A percentile compares a stretch with the other conserved stretches of the same genome.
Evolutionary conservation across 495 filamentous ascomycete genomes (phyloP).

Genomic region (Podospora pseudopauciseta): DNA sequence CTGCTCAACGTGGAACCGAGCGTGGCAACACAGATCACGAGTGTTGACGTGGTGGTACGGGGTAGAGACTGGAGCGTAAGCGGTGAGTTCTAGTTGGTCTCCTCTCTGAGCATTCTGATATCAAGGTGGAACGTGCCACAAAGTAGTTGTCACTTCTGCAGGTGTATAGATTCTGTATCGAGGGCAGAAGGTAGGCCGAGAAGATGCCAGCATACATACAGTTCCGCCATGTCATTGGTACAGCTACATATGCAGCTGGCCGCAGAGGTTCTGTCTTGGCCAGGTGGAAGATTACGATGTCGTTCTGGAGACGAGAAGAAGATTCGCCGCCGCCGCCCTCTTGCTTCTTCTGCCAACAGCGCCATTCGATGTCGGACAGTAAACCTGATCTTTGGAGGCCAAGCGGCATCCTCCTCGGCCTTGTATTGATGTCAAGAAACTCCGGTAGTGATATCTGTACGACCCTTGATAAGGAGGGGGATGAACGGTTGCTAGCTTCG

Average conservation of each 20-base stretch:
- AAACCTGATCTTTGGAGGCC: too few relatives aligned
- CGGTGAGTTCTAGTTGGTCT: background rate
- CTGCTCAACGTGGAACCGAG: background rate
- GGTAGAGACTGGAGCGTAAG: background rate
- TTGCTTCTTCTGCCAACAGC: background rate
- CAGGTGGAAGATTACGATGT: background rate
- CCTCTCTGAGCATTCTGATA: background rate
- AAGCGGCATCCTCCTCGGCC: too few relatives aligned
- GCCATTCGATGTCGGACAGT: background rate
- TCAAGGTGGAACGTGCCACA: background rate
- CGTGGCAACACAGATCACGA: background rate
- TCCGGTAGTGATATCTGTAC: too few relatives aligned
- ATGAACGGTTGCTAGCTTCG: background rate
- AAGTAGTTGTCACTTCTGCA: background rate
- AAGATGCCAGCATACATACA: background rate
- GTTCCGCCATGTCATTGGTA: background rate
- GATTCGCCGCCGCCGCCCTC: background rate
- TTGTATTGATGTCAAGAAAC: too few relatives aligned
- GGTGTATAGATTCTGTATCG: background rate
- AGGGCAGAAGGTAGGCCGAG: background rate
- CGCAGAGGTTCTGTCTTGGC: background rate
- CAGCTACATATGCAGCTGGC: background rate
- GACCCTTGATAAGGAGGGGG: too few relatives aligned
- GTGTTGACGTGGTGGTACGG: background rate
- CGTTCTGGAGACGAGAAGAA: background rate